These are phyloP conservation scores for Chrysosporium queenslandicum DNA, from an alignment of 2,329 filamentous ascomycete genomes.

Conservation along the genomic window DNA sequence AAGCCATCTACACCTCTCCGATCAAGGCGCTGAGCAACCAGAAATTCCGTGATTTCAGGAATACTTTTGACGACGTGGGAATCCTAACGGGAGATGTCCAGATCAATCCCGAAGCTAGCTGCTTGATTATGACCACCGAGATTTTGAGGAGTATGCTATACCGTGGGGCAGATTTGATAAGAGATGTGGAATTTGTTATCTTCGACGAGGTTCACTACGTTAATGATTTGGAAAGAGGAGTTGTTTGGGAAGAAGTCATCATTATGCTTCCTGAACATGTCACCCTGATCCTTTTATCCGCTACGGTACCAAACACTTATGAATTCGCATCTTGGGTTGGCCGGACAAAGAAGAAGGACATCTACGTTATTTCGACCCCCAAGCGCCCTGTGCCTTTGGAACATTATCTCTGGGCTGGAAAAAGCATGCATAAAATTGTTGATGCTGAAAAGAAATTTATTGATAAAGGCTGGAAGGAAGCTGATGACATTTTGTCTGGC, in stretches of 20 bases:
- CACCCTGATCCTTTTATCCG: constrained; percentile 85
- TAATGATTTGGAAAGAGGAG: constrained; percentile 87
- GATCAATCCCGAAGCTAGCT: constrained; percentile 94
- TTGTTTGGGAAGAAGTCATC: constrained; percentile 99
- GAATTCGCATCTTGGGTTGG: constrained; percentile 99
- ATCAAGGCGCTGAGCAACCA: constrained; percentile 98
- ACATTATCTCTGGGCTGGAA: constrained; percentile 92
- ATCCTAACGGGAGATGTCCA: constrained; percentile 97
- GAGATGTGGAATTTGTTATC: constrained; percentile 96
- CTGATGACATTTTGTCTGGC: constrained; percentile 69
- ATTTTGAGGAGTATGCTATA: constrained; percentile 98
- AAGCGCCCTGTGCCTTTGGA: constrained; percentile 92
- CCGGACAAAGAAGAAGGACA: constrained; percentile 94
- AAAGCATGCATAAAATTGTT: constrained; percentile 88
- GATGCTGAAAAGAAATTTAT: constrained; percentile 85
- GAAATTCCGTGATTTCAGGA: constrained; percentile 91
- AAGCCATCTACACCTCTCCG: constrained; percentile 96
- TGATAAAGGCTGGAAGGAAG: constrained; percentile 89
- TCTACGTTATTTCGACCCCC: constrained; percentile 95
- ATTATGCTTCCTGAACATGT: constrained; percentile 99
- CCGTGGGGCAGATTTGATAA: constrained; percentile 84
- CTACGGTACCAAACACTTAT: constrained; percentile 92
- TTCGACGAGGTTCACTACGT: constrained; percentile 99
- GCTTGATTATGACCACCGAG: constrained; percentile 98
- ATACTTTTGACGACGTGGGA: constrained; percentile 86